These are phyloP conservation scores for Abrus precatorius DNA, from an alignment of 306 rosid genomes.

Conservation along the genomic window DNA sequence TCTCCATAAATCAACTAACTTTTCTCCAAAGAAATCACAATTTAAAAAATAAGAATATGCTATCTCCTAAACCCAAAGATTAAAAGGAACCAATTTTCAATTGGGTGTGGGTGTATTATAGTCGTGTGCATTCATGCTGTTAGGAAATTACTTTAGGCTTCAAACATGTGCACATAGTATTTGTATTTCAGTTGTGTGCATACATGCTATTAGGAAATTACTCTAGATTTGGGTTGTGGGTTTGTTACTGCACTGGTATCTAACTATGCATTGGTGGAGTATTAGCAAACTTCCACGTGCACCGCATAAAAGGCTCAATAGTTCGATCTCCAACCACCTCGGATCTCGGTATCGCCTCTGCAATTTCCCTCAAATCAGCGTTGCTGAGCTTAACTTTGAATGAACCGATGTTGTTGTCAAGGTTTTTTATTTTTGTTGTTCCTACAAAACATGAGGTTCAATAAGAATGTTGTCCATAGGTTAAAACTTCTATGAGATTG, in stretches of 20 bases:
- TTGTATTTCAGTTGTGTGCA: too few relatives aligned
- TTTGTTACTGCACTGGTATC: neutral
- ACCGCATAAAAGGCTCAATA: conserved; percentile 33
- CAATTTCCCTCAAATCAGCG: conserved; percentile 57
- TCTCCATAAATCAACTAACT: too few relatives aligned
- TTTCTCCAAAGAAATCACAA: too few relatives aligned
- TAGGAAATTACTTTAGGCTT: too few relatives aligned
- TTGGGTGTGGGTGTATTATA: too few relatives aligned
- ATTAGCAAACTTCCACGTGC: conserved; percentile 65
- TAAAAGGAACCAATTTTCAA: too few relatives aligned
- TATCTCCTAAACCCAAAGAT: too few relatives aligned
- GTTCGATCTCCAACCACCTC: conserved; percentile 53
- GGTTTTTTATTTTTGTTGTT: conserved; percentile 47
- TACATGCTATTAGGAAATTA: too few relatives aligned
- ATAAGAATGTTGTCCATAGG: neutral
- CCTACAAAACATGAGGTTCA: conserved; percentile 1
- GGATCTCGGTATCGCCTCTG: conserved; percentile 42
- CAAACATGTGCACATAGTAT: too few relatives aligned
- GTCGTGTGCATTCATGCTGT: too few relatives aligned
- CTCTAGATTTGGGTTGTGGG: neutral
- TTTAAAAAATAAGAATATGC: too few relatives aligned
- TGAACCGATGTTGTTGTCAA: conserved; percentile 54
- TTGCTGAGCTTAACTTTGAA: conserved; percentile 51
- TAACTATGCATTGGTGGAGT: conserved; percentile 41
- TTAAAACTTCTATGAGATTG: neutral